Evolutionary conservation across 2,329 filamentous ascomycete species (phyloP), one percentile per base, ranked within the genome.

Genomic region (Penicillium sp.): DNA sequence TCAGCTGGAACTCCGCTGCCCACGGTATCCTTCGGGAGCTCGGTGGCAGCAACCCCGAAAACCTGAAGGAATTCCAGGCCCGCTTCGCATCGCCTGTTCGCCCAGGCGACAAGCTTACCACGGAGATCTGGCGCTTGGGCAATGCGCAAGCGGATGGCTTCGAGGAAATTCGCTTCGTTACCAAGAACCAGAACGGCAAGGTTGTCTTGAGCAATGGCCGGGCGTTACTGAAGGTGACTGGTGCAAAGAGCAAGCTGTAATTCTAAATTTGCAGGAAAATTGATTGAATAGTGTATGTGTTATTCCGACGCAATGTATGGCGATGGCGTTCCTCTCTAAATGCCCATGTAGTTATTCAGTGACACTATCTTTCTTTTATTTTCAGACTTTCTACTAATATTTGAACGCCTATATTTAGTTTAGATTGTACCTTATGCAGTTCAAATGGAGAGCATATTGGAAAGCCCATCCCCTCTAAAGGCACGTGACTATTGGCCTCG

Each of bases 61-160:
- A 94, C 70, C 82, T 97, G 67, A 90, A 87, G 78, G 91, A 95
- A 77, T 96, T 94, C 80, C 91, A 94, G 79, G 92, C 92, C 18
- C 83, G 92, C 44, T 96, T 96, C 73, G 91, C 91, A 13, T 89
- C 87, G 63, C 92, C 92, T 1, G 92, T 96, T 9, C 87, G 86
- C 73, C 91, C 92, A 0, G 91, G 90, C 22, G 90, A 95, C 73
- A 92, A 89, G 79, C 82, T 96, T 33, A 84, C 91, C 37, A 91
- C 88, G 6, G 87, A 91, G 72, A 90, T 90, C 52, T 97, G 93
- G 93, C 83, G 83, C 72, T 91, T 85, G 22, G 92, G 92, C 1
- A 84, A 83, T 44, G 41, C 66, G 1, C 79, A 65, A 69, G 16
- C 63, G 1, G 83, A 78, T 61, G 88, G 85, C 1, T 96, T 85